Evolutionary conservation across 176 grass and related monocot species (phyloP), one percentile per base, ranked within the genome.

Genomic region (Carex cristatella): DNA sequence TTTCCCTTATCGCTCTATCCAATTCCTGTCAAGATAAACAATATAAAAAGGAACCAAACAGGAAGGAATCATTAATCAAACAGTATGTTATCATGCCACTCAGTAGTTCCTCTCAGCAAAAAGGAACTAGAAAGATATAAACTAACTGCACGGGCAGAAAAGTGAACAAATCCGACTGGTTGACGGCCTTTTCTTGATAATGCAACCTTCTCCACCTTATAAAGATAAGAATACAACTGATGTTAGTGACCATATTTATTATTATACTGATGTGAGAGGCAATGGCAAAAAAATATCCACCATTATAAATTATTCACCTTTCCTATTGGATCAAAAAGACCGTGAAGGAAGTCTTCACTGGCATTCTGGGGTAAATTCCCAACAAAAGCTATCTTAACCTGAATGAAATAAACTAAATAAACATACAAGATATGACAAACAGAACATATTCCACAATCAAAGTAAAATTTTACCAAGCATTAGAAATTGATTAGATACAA

Each of bases 151-250:
- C 94, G 89, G 59, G 32, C 77, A 66, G 84, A 57, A 63, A 97
- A 97, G 77, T 97, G 94, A 80, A 94, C 79, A 81, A 97, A 94
- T 84, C 88, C 94, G 84, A 97, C 89, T 80, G 94, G 91, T 27
- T 70, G 78, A 68, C 87, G 79, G 63, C 91, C 84, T 88, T 94
- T 97, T 84, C 89, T 93, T 89, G 89, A 94, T 51, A 97, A 9
- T 31, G 88, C 94, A 54, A 94, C 73, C 55, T 81, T 87, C 83
- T 87, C 69, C 60, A 94, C 86, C 94, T 97, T 78, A 85, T 80
- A 84, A 67, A 13, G 87, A 23, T 56, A 56, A 74, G 85, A 69
- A 68, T 48, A 80, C 53, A 88, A 67, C 4, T 49, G 5, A 30
- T 56, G 49, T 77, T 77, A 56, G 28, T 28, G 18, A 54, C 4